Evolutionary conservation across 306 rosid species (phyloP).

Genomic region (Inga oerstediana): DNA sequence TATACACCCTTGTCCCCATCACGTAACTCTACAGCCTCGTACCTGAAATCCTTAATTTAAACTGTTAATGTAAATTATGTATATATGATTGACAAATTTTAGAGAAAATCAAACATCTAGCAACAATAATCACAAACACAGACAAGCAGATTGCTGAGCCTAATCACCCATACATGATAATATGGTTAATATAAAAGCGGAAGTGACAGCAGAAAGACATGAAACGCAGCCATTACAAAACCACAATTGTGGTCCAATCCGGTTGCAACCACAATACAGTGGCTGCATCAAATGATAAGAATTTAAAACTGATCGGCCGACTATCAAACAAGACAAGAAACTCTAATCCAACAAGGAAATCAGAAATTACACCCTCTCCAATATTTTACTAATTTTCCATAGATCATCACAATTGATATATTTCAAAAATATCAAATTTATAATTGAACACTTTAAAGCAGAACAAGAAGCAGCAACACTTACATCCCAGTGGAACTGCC

Average conservation of each 20-base stretch:
- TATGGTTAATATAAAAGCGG: background rate
- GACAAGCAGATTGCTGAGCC: conserved; percentile 1
- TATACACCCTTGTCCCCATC: conserved; percentile 88
- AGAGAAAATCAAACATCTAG: background rate
- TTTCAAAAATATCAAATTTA: background rate
- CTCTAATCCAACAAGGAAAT: background rate
- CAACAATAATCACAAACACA: background rate
- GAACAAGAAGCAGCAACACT: conserved; percentile 15
- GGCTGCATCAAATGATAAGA: background rate
- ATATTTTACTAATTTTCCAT: background rate
- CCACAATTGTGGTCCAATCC: background rate
- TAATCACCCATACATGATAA: conserved; percentile 3
- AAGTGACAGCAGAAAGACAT: background rate
- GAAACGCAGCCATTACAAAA: background rate
- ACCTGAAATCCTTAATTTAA: conserved; percentile 51
- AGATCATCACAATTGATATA: background rate
- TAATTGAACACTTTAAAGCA: background rate
- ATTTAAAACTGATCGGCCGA: background rate
- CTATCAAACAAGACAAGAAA: background rate
- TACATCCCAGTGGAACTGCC: conserved; percentile 81
- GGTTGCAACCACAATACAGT: background rate
- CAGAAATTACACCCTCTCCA: background rate
- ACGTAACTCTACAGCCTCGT: conserved; percentile 88
- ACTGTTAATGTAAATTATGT: conserved; percentile 1
- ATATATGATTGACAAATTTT: background rate